Evolutionary conservation across 805 yeast species (phyloP).

Genomic region (Saccharomycopsis oosterbeekiorum): DNA sequence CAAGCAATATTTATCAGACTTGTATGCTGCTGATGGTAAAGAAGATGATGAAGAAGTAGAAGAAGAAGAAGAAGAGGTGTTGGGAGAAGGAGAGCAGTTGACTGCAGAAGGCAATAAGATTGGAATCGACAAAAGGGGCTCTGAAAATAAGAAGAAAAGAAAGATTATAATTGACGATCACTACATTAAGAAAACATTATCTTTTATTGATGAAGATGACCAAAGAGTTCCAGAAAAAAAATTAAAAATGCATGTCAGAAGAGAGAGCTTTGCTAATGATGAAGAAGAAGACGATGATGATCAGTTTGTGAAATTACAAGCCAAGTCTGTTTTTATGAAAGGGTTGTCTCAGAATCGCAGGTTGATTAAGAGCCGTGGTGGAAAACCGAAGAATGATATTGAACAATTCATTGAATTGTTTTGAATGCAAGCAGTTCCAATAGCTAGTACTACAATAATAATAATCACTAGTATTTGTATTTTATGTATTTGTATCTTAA

Average conservation of each 20-base stretch:
- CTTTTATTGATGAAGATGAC: conserved; percentile 34
- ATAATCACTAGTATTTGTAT: no score
- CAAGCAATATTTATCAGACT: conserved; percentile 17
- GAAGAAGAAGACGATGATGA: background rate
- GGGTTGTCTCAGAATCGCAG: background rate
- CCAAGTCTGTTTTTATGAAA: background rate
- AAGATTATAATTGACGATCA: conserved; percentile 38
- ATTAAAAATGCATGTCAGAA: background rate
- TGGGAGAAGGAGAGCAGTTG: conserved; percentile 15
- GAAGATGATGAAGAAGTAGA: conserved; percentile 23
- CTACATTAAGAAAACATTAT: conserved; percentile 46
- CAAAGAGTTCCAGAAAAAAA: background rate
- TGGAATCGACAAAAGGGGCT: conserved; percentile 22
- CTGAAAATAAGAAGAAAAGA: conserved; percentile 25
- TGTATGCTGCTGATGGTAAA: conserved; percentile 20
- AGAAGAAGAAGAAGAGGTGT: conserved; percentile 13
- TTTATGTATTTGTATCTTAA: no score
- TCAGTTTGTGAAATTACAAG: background rate
- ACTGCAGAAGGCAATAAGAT: conserved; percentile 23
- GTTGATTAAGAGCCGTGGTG: background rate
- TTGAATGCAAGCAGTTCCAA: background rate
- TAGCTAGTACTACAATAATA: no score
- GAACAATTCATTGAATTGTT: background rate
- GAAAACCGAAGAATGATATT: background rate
- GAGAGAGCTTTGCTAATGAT: background rate